Evolutionary conservation across 2,329 filamentous ascomycete genomes (phyloP), one percentile per base, ranked within the genome.

Genomic region (Alternaria triticimaculans): DNA sequence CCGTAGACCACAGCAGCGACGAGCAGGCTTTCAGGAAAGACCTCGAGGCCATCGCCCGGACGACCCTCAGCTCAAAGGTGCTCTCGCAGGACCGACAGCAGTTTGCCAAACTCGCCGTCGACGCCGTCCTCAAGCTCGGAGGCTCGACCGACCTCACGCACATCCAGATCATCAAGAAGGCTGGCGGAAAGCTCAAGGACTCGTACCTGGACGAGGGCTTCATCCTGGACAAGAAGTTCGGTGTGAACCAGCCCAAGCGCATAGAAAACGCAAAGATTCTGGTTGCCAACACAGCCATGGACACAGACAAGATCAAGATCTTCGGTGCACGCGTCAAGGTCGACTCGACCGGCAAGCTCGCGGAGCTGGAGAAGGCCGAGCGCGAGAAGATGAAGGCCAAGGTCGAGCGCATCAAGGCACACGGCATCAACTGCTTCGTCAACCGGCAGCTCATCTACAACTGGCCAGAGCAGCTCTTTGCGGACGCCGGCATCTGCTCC

Each of bases 301-400:
- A 99, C 82, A 99, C 96, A 37, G 96, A 99, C 84, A 99, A 99
- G 87, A 93, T 99, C 85, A 99, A 99, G 88, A 98, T 99, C 76
- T 99, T 99, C 76, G 96, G 96, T 68, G 96, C 96, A 15, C 89
- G 95, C 63, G 93, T 99, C 76, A 98, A 98, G 87, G 96, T 99
- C 64, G 92, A 93, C 72, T 95, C 93, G 30, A 99, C 96, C 4
- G 93, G 93, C 80, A 97, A 98, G 86, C 88, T 99, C 54, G 96
- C 96, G n/a, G 96, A 99, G 76, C 86, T 99, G 58, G 96, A 99
- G 82, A 97, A 96, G 87, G 96, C 96, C 6, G 96, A 98, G 85
- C 92, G 93, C 76, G 96, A 99, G 76, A 98, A 98, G 90, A 99
- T 99, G 96, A 96, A 94, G 87, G 92, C 92, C 70, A 99, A 99